Evolutionary conservation across 805 yeast species (phyloP).

Genomic region (Kodamaea hsintzibuensis): DNA sequence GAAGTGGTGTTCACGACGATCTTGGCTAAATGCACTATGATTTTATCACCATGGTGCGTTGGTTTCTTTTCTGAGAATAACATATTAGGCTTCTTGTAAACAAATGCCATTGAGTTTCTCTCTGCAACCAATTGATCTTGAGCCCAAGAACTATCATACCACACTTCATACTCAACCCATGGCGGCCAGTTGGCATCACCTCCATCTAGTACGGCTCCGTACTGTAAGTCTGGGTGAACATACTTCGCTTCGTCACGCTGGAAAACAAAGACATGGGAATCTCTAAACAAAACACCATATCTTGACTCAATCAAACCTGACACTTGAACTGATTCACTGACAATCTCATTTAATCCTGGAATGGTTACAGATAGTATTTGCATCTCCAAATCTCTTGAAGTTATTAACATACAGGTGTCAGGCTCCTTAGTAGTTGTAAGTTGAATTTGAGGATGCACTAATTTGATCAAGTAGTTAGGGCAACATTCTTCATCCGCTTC

Average conservation of each 20-base stretch:
- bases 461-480: slow-evolving; percentile 63
- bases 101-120: slow-evolving; percentile 41
- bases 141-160: slow-evolving; percentile 25
- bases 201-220: slow-evolving; percentile 10
- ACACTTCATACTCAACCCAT: slow-evolving; percentile 75
- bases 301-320: slow-evolving; percentile 54
- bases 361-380: slow-evolving; percentile 49
- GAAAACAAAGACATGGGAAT: slow-evolving; percentile 55
- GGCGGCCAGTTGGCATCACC: slow-evolving; percentile 78
- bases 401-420: slow-evolving; percentile 49
- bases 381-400: slow-evolving; percentile 60
- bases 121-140: slow-evolving; percentile 35
- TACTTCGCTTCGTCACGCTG: slow-evolving; percentile 32
- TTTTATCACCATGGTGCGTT: slow-evolving; percentile 26
- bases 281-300: slow-evolving; percentile 55
- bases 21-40: slow-evolving; percentile 36
- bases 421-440: slow-evolving; percentile 47
- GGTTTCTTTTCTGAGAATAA: slow-evolving; percentile 38
- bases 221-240: slow-evolving; percentile 16
- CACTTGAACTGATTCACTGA: slow-evolving; percentile 33
- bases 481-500: slow-evolving; percentile 42
- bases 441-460: slow-evolving; percentile 84
- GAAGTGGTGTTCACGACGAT: slow-evolving; percentile 40
- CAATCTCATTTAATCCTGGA: slow-evolving; percentile 39
- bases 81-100: slow-evolving; percentile 52